phyloP scores from a whole-genome alignment of 2,329 filamentous ascomycete species.

The Madurella mycetomatis region DNA sequence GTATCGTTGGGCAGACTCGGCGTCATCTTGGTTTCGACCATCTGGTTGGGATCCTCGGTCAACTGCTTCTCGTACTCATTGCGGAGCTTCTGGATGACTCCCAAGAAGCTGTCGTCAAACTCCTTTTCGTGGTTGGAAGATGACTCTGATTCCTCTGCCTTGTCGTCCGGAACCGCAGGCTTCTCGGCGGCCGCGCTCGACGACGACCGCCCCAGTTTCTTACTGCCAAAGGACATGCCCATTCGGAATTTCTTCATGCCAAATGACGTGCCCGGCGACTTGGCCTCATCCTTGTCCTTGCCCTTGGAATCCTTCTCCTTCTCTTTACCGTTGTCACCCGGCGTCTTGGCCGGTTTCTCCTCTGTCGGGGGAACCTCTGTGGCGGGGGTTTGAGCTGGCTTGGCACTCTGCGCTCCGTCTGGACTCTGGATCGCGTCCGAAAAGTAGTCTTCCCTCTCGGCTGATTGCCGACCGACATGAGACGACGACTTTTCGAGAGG shows the following conservation, averaged over 20 bases:
- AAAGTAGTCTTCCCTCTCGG: constrained; percentile 73
- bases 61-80: constrained; percentile 68
- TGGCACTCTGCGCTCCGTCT: constrained; percentile 43
- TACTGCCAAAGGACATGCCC: constrained; percentile 72
- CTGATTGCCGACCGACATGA: constrained; percentile 56
- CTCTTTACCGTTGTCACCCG: constrained; percentile 44
- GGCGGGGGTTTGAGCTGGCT: constrained; percentile 45
- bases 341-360: constrained; percentile 33
- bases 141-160: constrained; percentile 62
- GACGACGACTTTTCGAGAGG: constrained; percentile 53
- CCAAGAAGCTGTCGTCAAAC: constrained; percentile 70
- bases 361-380: constrained; percentile 23
- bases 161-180: constrained; percentile 69
- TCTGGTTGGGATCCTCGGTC: constrained; percentile 48
- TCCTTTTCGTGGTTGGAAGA: constrained; percentile 65
- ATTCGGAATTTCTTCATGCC: constrained; percentile 81
- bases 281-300: constrained; percentile 48
- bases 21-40: constrained; percentile 59
- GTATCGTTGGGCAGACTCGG: constrained; percentile 70
- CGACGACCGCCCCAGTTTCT: constrained; percentile 71
- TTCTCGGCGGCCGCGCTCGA: constrained; percentile 67
- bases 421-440: constrained; percentile 53
- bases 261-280: constrained; percentile 61
- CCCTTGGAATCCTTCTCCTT: constrained; percentile 40
- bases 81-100: constrained; percentile 67